Evolutionary conservation across 495 filamentous ascomycete genomes (phyloP), one percentile per base, ranked within the genome.

Genomic region (Hypomontagnella submonticulosa): DNA sequence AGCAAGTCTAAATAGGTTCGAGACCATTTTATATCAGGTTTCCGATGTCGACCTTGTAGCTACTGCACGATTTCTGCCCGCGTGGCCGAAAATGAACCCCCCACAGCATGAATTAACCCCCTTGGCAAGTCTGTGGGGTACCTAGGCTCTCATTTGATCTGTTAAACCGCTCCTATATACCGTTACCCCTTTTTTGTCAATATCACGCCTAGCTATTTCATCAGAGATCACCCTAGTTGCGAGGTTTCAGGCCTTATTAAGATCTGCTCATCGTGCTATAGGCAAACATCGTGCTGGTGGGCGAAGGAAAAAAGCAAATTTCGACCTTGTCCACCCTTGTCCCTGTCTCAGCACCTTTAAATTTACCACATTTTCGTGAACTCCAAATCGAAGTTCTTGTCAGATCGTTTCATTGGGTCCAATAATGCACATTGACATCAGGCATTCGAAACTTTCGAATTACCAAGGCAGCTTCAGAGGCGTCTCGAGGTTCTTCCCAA

Each of bases 391-490:
- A 43, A 54, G 40, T 4, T 32, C 51, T 38, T 38, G 6, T 44
- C 32, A 15, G 16, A 51, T 19, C 48, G 30, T 34, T 27, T 27
- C 5, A 51, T 15, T 47, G 27, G 18, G 10, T 38, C 30, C 32
- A 49, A 41, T 32, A 9, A 40, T 49, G 48, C 58, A 43, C 47
- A 53, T 42, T 40, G 33, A 38, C 38, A 61, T 53, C 57, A 53
- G 18, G 4, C 27, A 23, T 52, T 57, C 13, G 36, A 60, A 62
- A 33, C 47, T 40, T 56, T 42, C 30, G 15, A 59, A 32, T 78
- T 81, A 92, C 88, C 88, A 91, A 18, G 89, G 89, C 53, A 92
- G 70, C 67, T 89, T 81, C 58, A 91, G 73, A 6, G 89, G 89
- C 8, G 86, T 89, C 3, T 84, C 77, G 18, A 90, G 71, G 59